phyloP scores from a whole-genome alignment of 2,329 filamentous ascomycete genomes.

The Cryphonectria nitschkei region DNA sequence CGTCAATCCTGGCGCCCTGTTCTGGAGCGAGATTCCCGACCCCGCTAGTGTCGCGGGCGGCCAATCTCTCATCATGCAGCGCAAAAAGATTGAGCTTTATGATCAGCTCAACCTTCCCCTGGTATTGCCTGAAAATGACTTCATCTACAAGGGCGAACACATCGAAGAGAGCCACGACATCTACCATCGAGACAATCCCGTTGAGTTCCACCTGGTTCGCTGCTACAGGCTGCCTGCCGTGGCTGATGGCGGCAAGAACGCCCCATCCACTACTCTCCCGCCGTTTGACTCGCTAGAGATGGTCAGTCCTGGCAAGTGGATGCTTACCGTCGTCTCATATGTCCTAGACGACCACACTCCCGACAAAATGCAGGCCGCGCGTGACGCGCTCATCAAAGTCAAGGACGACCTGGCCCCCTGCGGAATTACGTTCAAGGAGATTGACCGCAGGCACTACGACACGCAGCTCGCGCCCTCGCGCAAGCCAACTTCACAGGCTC shows the following conservation, averaged over 20 bases:
- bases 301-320: slow-evolving; percentile 57
- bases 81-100: slow-evolving; percentile 61
- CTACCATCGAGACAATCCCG: slow-evolving; percentile 54
- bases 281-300: slow-evolving; percentile 51
- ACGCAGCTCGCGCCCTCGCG: slow-evolving; percentile 38
- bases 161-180: slow-evolving; percentile 55
- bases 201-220: slow-evolving; percentile 56
- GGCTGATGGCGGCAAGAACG: slow-evolving; percentile 28
- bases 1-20: slow-evolving; percentile 50
- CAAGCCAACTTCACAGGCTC: slow-evolving; percentile 23
- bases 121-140: slow-evolving; percentile 55
- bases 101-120: slow-evolving; percentile 52
- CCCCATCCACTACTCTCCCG: slow-evolving; percentile 46
- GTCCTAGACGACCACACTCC: slow-evolving; percentile 61
- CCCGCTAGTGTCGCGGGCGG: slow-evolving; percentile 44
- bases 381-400: slow-evolving; percentile 53
- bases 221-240: slow-evolving; percentile 47
- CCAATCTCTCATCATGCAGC: slow-evolving; percentile 52
- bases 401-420: slow-evolving; percentile 51
- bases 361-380: slow-evolving; percentile 59
- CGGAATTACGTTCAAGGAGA: slow-evolving; percentile 54
- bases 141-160: slow-evolving; percentile 55
- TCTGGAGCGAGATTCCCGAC: slow-evolving; percentile 65
- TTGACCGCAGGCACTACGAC: slow-evolving; percentile 58
- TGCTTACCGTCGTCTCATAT: slow-evolving; percentile 57